Evolutionary conservation across 2,329 filamentous ascomycete genomes (phyloP), one percentile per base, ranked within the genome.

Genomic region (Pseudogymnoascus sp.): DNA sequence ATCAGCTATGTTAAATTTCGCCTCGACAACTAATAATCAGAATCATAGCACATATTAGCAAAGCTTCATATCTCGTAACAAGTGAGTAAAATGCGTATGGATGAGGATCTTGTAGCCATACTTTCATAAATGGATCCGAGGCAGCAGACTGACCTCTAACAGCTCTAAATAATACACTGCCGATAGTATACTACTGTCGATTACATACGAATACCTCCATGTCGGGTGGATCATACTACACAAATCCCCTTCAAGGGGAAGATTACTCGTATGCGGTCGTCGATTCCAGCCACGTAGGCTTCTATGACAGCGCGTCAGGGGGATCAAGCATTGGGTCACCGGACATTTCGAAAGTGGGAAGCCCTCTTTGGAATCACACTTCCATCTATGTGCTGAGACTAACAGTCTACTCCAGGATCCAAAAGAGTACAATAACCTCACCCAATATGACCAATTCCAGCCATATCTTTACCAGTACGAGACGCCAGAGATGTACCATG

Each of bases 401-500:
- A 56, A 56, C 50, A 34, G 12, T 10, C n/a, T 18, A 10, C 50
- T 56, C n/a, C 25, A 56, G 50, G 28, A 56, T 3, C 25, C 50
- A 5, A 56, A 56, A 10, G 23, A 50, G 10, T 56, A 18, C 50
- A 56, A 56, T 18, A 56, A 34, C n/a, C 25, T 56, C 28, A 34
- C 50, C 6, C 25, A 56, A 12, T 56, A 56, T 56, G 25, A 34
- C 25, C 50, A 56, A 12, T 56, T 56, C 11, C 50, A 56, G 5
- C 50, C 50, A 12, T 56, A 56, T 31, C 25, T 34, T 3, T 56
- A 65, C 70, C 70, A 14, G 69, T 72, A 63, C 71, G 70, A 63
- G 70, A 72, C 42, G 63, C 71, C 28, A 64, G 67, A 65, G 65
- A 64, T 56, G 65, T 63, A 21, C 69, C 70, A 10, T 65, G 67